Evolutionary conservation across 305 asterid species (phyloP), one percentile per base, ranked within the genome.

Genomic region (Solanum hybrid): DNA sequence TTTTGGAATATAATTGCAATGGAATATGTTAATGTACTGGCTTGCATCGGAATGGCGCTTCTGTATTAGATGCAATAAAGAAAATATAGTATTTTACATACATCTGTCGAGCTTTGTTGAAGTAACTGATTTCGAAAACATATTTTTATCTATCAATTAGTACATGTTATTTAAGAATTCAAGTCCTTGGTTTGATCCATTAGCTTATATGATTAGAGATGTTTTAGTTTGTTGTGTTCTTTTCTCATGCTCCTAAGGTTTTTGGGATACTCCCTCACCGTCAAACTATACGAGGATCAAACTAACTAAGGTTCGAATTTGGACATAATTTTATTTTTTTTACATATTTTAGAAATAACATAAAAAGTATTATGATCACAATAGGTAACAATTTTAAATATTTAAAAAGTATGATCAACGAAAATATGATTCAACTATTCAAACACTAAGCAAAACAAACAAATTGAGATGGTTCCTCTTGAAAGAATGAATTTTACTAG

Each of bases 1-100:
- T 32, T 64, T 35, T 86, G 91, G 89, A 40, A 89, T 60, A 80
- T 64, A 88, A 40, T 60, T 90, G 89, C 81, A 76, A 16, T 89
- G 73, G 38, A 24, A 81, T 89, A 26, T 87, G 88, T 77, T 89
- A 78, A 89, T 85, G 76, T 85, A 60, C 77, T 85, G 17, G 88
- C 88, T 60, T n/a, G 88, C 77, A 31, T 60, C 32, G 36, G 46
- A 60, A 60, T 85, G 11, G 51, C 35, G 51, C 75, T 64, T 60
- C 31, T 85, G 77, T 85, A 56, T 56, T 56, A 56, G 34, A 85
- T 85, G 24, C 88, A 85, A 85, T 32, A 85, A 56, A 38, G 34
- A 85, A 85, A 85, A 60, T 85, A 56, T 56, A 7, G 11, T 56
- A 20, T 20, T 56, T 85, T 82, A 42, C 42, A 31, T 51, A 84